Percentiles rank a stretch among this genome's conserved stretches.
These are phyloP conservation scores for Tubosaeta sp. DNA, from an alignment of 768 basidiomycete species.

Conservation along the genomic window DNA sequence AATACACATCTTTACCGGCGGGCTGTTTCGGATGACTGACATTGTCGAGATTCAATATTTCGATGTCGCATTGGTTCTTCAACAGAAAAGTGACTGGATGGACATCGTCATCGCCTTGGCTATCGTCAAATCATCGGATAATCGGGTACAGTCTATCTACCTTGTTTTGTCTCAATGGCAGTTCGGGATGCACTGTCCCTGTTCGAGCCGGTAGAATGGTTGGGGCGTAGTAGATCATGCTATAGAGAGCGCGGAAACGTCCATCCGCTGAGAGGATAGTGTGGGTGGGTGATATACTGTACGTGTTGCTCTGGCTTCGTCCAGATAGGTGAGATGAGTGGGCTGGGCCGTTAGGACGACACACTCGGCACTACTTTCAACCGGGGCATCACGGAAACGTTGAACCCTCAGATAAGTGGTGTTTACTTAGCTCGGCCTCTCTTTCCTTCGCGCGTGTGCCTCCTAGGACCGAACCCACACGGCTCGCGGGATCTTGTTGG, in stretches of 20 bases:
- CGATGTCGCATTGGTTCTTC: neutral
- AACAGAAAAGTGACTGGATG: neutral
- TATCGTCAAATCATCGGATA: neutral
- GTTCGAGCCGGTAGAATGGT: neutral
- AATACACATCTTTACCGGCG: neutral
- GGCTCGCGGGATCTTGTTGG: neutral
- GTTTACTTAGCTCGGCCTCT: neutral
- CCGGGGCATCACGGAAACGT: neutral
- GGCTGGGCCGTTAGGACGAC: no score
- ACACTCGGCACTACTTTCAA: no score
- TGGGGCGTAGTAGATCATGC: neutral
- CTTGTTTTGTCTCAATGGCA: neutral
- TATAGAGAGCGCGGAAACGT: neutral
- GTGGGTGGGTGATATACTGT: no score
- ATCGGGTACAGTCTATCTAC: neutral
- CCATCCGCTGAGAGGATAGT: no score
- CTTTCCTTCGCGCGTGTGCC: no score
- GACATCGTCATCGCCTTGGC: neutral
- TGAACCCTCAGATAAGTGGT: no score
- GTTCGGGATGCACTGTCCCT: no score
- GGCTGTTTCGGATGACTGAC: neutral
- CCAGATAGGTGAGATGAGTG: no score
- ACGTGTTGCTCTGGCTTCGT: no score
- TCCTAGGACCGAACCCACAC: neutral
- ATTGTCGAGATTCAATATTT: neutral